A percentile compares a stretch with the other conserved stretches of the same genome.
Conservation (phyloP, 805 yeast genomes). For the Metschnikowia colocasiae region DNA sequence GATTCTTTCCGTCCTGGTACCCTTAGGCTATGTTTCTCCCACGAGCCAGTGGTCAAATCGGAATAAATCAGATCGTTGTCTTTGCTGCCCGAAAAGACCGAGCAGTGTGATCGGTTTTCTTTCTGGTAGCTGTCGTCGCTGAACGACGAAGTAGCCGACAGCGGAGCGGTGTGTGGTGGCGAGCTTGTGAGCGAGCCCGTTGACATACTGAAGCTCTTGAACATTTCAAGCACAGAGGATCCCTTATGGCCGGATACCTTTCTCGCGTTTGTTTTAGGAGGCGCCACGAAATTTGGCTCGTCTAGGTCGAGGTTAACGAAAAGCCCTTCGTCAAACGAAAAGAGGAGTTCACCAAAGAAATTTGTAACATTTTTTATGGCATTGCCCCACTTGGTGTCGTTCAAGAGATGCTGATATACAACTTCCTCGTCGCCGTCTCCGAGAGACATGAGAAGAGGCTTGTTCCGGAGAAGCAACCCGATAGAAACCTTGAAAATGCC, state of each 20-base stretch:
- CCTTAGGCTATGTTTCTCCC: slow-evolving; percentile 9
- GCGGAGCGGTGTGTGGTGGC: slow-evolving; percentile 11
- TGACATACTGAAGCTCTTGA: slow-evolving; percentile 27
- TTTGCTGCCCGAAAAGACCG: slow-evolving; percentile 20
- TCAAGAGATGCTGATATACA: slow-evolving; percentile 40
- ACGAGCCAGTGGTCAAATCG: slow-evolving; percentile 19
- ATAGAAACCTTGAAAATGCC: slow-evolving; percentile 52
- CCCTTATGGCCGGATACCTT: slow-evolving; percentile 12
- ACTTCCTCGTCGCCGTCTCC: slow-evolving; percentile 39
- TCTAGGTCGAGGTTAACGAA: slow-evolving; percentile 15
- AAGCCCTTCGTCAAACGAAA: slow-evolving; percentile 34
- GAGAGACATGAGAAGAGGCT: slow-evolving; percentile 37
- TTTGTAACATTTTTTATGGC: slow-evolving; percentile 33
- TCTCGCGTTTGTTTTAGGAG: slow-evolving; percentile 1
- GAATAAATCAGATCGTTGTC: slow-evolving; percentile 31
- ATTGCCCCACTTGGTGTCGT: slow-evolving; percentile 44
- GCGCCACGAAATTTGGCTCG: slow-evolving; percentile 3
- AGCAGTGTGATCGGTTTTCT: slow-evolving; percentile 19
- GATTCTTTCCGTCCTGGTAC: slow-evolving; percentile 6
- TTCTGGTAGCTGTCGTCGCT: slow-evolving; percentile 7
- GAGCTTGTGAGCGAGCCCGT: slow-evolving; percentile 10
- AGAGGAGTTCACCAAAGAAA: slow-evolving; percentile 37
- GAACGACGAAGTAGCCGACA: slow-evolving; percentile 7
- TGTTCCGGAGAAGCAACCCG: slow-evolving; percentile 48
- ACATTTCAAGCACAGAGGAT: slow-evolving; percentile 26